Conservation (phyloP, 2,329 filamentous ascomycete genomes). For the Arthroderma uncinatum region DNA sequence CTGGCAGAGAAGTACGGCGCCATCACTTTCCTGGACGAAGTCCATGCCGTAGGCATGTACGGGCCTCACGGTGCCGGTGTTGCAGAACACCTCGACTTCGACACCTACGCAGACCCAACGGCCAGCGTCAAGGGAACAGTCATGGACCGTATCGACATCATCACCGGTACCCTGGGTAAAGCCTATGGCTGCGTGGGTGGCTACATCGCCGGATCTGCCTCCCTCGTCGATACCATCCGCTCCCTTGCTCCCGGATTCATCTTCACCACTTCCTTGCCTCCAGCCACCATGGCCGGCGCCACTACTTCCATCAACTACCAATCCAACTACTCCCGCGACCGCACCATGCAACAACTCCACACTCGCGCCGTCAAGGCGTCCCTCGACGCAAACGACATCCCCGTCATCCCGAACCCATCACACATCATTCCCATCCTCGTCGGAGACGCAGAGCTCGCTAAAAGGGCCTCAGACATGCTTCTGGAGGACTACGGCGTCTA, state of each 20-base stretch:
- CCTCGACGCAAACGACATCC: conserved; percentile 68
- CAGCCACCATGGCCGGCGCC: conserved; percentile 93
- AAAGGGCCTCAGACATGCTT: conserved; percentile 82
- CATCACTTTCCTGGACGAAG: conserved; percentile 94
- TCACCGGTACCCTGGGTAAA: conserved; percentile 93
- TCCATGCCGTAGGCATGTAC: conserved; percentile 98
- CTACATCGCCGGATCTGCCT: conserved; percentile 83
- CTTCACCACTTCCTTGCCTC: conserved; percentile 93
- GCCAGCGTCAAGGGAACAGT: conserved; percentile 54
- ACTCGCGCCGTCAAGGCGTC: conserved; percentile 87
- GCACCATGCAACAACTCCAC: conserved; percentile 87
- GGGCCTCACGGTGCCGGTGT: conserved; percentile 91
- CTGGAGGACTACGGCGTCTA: conserved; percentile 87
- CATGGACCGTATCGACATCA: conserved; percentile 95
- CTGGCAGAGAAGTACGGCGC: conserved; percentile 95
- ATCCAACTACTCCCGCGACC: conserved; percentile 70
- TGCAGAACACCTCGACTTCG: conserved; percentile 92
- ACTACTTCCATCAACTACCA: conserved; percentile 90
- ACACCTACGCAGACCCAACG: conserved; percentile 64
- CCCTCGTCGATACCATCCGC: conserved; percentile 82
- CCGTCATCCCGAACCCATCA: conserved; percentile 93
- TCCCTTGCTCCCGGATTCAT: conserved; percentile 96
- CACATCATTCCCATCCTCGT: conserved; percentile 93
- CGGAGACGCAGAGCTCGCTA: conserved; percentile 85
- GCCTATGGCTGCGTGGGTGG: conserved; percentile 96